phyloP scores from a whole-genome alignment of 225 moss, liverwort and hornwort species.

The Pseudoscleropodium purum region DNA sequence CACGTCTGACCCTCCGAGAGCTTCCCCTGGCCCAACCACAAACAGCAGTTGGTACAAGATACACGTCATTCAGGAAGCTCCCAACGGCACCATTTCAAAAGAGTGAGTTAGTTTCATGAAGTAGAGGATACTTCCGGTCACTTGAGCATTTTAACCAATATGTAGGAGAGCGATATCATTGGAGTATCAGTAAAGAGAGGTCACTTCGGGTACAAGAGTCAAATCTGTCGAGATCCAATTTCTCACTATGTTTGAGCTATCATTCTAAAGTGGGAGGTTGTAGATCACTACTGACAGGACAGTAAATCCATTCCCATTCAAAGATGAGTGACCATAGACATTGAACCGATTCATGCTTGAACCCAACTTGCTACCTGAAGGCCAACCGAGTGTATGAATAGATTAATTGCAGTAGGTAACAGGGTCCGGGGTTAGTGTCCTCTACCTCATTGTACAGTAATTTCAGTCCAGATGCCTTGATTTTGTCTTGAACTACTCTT shows the following conservation, averaged over 20 bases:
- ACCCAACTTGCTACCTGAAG: not conserved
- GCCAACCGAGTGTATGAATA: not conserved
- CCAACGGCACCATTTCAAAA: not conserved
- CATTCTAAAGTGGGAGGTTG: not conserved
- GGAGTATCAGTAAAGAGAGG: not conserved
- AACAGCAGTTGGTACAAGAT: not conserved
- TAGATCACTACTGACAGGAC: not conserved
- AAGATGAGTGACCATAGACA: not conserved
- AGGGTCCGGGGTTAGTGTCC: not conserved
- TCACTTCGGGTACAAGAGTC: not conserved
- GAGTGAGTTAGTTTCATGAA: not conserved
- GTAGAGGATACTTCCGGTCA: not conserved
- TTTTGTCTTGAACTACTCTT: not conserved
- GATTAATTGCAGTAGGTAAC: not conserved
- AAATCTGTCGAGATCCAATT: not conserved
- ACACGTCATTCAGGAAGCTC: not conserved
- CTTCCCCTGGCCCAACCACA: not conserved
- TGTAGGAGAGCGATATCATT: not conserved
- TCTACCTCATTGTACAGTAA: not conserved
- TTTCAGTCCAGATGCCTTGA: not conserved
- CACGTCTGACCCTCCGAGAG: not conserved
- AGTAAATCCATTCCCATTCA: not conserved
- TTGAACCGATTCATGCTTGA: not conserved
- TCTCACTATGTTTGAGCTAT: not conserved
- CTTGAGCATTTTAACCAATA: not conserved